These are phyloP conservation scores for Takakia lepidozioides DNA, from an alignment of 225 moss, liverwort and hornwort genomes.

Conservation along the genomic window DNA sequence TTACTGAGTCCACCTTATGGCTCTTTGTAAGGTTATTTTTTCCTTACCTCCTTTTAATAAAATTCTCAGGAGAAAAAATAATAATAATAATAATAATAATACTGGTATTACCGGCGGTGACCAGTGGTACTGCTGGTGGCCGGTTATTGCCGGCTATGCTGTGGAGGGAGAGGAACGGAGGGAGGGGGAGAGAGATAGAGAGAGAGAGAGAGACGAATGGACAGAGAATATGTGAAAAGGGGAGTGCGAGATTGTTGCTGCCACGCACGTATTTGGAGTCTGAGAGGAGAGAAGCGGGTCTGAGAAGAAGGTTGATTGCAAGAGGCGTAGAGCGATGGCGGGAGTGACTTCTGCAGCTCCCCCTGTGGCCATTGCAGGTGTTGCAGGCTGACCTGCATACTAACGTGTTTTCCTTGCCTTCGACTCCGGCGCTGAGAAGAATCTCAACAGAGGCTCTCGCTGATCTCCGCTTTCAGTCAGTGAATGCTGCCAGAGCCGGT, in stretches of 20 bases:
- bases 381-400: slow-evolving; percentile 3
- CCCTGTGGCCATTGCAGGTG: background rate
- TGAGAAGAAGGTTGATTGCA: too few species aligned
- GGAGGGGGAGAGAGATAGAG: background rate
- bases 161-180: background rate
- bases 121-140: too few species aligned
- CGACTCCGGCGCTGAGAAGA: slow-evolving; percentile 4
- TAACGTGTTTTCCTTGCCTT: background rate
- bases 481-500: slow-evolving; percentile 8
- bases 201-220: background rate
- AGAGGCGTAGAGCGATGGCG: too few species aligned
- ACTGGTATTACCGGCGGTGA: too few species aligned
- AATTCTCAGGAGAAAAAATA: too few species aligned
- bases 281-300: background rate
- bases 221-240: too few species aligned
- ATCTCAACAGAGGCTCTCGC: background rate
- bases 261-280: background rate
- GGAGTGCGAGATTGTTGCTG: too few species aligned
- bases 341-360: slow-evolving; percentile 26
- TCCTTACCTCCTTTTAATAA: too few species aligned
- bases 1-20: too few species aligned
- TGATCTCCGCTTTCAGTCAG: slow-evolving; percentile 3
- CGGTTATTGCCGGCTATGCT: too few species aligned
- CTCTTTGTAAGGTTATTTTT: too few species aligned
- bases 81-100: too few species aligned